Evolutionary conservation across 2,329 filamentous ascomycete genomes (phyloP).

Genomic region (Hypoxylon sp.): DNA sequence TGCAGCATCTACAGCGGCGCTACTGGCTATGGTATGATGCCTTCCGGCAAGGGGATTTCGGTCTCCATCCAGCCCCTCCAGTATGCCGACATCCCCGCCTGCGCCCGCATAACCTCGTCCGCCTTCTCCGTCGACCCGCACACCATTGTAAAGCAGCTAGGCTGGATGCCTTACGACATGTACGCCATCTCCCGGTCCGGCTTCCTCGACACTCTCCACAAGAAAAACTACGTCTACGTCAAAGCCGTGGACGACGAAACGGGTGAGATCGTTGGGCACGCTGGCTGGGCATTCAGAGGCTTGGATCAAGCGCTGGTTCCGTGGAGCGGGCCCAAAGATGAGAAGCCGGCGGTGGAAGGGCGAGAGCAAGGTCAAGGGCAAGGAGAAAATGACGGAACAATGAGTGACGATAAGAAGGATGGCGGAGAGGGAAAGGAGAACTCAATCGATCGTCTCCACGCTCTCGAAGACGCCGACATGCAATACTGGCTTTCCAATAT

Average conservation of each 20-base stretch:
- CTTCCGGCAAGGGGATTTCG: slow-evolving; percentile 20
- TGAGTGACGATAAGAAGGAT: slow-evolving; percentile 1
- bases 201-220: slow-evolving; percentile 28
- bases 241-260: slow-evolving; percentile 39
- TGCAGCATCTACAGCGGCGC: neutral
- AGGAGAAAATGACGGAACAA: neutral
- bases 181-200: slow-evolving; percentile 28
- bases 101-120: slow-evolving; percentile 34
- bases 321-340: slow-evolving; percentile 23
- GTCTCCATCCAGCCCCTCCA: slow-evolving; percentile 39
- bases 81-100: slow-evolving; percentile 31
- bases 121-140: slow-evolving; percentile 41
- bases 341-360: slow-evolving; percentile 9
- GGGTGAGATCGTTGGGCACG: slow-evolving; percentile 38
- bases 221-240: slow-evolving; percentile 33
- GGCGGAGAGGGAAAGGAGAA: neutral
- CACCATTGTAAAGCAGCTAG: slow-evolving; percentile 41
- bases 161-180: slow-evolving; percentile 40
- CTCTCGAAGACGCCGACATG: slow-evolving; percentile 39
- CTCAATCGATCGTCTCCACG: slow-evolving; percentile 40
- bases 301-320: slow-evolving; percentile 17
- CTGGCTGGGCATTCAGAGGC: slow-evolving; percentile 36
- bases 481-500: slow-evolving; percentile 38
- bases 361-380: neutral
- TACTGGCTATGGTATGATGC: slow-evolving; percentile 6